A percentile compares a stretch with the other conserved stretches of the same genome.
phyloP scores from a whole-genome alignment of 768 basidiomycete genomes.

The Leucogyrophana mollusca region DNA sequence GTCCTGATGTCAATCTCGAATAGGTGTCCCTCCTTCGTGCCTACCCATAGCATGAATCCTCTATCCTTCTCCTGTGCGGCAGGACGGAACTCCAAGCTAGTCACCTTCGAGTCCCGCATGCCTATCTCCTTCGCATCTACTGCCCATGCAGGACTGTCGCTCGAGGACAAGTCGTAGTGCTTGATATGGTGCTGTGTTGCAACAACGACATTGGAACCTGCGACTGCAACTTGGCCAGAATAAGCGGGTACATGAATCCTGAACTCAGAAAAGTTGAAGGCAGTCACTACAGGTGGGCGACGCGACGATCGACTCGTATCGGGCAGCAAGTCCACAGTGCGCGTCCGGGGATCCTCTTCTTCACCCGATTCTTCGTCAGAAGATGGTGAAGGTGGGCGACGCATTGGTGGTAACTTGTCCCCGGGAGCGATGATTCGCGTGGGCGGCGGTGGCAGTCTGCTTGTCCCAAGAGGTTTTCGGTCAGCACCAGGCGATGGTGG shows the following conservation, averaged over 20 bases:
- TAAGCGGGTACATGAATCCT: slow-evolving; percentile 57
- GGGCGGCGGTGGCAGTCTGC: slow-evolving; percentile 67
- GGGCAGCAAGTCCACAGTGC: slow-evolving; percentile 54
- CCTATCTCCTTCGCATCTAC: slow-evolving; percentile 65
- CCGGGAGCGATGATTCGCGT: slow-evolving; percentile 69
- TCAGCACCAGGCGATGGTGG: slow-evolving; percentile 18
- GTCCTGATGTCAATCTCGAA: slow-evolving; percentile 76
- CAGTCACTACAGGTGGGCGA: slow-evolving; percentile 36
- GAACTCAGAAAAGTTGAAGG: slow-evolving; percentile 37
- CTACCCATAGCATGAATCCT: slow-evolving; percentile 76
- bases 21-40: slow-evolving; percentile 88
- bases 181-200: slow-evolving; percentile 57
- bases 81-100: slow-evolving; percentile 76
- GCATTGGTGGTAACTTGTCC: slow-evolving; percentile 66
- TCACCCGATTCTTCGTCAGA: slow-evolving; percentile 57
- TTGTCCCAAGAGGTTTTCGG: slow-evolving; percentile 25
- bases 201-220: slow-evolving; percentile 60
- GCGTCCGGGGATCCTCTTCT: slow-evolving; percentile 54
- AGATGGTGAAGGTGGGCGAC: slow-evolving; percentile 41
- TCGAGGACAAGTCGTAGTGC: slow-evolving; percentile 56
- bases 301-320: slow-evolving; percentile 71
- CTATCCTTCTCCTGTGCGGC: slow-evolving; percentile 42
- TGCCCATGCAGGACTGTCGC: slow-evolving; percentile 43
- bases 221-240: slow-evolving; percentile 50
- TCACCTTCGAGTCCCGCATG: slow-evolving; percentile 67